phyloP scores from a whole-genome alignment of 2,329 filamentous ascomycete genomes.

The Capronia epimyces region DNA sequence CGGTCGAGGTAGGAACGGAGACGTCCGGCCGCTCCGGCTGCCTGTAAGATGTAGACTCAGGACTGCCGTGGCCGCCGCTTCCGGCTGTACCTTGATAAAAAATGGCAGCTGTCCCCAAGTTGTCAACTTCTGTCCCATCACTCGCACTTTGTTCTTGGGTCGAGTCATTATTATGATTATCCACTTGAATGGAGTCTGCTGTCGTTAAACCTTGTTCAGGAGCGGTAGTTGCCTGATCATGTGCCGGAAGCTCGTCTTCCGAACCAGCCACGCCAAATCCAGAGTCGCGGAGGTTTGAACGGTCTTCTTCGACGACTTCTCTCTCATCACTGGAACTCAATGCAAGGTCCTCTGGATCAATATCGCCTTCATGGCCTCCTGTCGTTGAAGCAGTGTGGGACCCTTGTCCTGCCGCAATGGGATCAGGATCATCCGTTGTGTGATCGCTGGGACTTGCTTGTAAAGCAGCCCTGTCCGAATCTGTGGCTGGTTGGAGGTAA shows the following conservation, averaged over 20 bases:
- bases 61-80: background rate
- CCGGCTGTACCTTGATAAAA: background rate
- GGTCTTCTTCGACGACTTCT: background rate
- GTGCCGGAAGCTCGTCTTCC: constrained; percentile 6
- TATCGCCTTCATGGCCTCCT: constrained; percentile 1
- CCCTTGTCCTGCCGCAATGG: background rate
- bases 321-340: constrained; percentile 13
- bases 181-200: background rate
- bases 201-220: background rate
- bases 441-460: constrained; percentile 1
- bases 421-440: constrained; percentile 7
- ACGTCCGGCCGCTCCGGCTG: constrained; percentile 1
- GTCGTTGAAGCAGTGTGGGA: background rate
- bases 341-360: constrained; percentile 15
- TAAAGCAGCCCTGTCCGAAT: background rate
- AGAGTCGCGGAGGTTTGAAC: constrained; percentile 16
- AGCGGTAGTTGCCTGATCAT: constrained; percentile 1
- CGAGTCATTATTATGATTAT: background rate
- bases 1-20: background rate
- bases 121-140: background rate
- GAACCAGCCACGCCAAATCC: constrained; percentile 17
- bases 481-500: background rate
- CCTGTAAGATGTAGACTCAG: constrained; percentile 5
- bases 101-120: background rate
- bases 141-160: background rate